phyloP scores from a whole-genome alignment of 2,329 filamentous ascomycete genomes.

The Colletotrichum gloeosporioides region DNA sequence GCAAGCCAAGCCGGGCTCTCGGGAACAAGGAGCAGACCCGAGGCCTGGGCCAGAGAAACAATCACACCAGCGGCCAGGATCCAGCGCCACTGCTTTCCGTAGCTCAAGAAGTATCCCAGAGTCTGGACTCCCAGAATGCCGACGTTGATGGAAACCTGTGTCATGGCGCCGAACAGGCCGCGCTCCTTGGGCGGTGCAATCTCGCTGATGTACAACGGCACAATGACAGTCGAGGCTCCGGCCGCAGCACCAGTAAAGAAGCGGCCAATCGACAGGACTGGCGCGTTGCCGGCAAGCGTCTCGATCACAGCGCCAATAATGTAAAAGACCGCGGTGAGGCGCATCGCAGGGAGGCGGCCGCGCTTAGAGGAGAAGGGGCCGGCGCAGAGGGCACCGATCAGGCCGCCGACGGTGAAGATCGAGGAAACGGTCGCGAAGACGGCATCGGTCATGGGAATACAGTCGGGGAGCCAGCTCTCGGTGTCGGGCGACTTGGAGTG shows the following conservation, averaged over 20 bases:
- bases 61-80: slow-evolving; percentile 77
- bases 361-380: slow-evolving; percentile 80
- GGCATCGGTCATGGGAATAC: slow-evolving; percentile 84
- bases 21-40: slow-evolving; percentile 77
- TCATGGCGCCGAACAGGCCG: slow-evolving; percentile 84
- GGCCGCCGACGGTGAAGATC: slow-evolving; percentile 88
- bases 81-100: slow-evolving; percentile 79
- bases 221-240: slow-evolving; percentile 89
- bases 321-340: slow-evolving; percentile 78
- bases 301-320: slow-evolving; percentile 77
- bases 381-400: slow-evolving; percentile 80
- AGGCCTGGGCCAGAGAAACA: slow-evolving; percentile 69
- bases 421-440: slow-evolving; percentile 88
- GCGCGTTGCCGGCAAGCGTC: slow-evolving; percentile 71
- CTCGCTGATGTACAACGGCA: slow-evolving; percentile 94
- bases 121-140: slow-evolving; percentile 86
- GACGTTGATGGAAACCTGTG: slow-evolving; percentile 91
- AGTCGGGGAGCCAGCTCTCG: slow-evolving; percentile 65
- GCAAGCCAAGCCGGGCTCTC: slow-evolving; percentile 92
- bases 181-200: slow-evolving; percentile 76
- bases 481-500: slow-evolving; percentile 27
- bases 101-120: slow-evolving; percentile 86
- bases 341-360: slow-evolving; percentile 79
- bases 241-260: slow-evolving; percentile 84
- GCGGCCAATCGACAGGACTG: slow-evolving; percentile 74